phyloP scores from a whole-genome alignment of 2,329 filamentous ascomycete genomes.

The Rutstroemia sp. region DNA sequence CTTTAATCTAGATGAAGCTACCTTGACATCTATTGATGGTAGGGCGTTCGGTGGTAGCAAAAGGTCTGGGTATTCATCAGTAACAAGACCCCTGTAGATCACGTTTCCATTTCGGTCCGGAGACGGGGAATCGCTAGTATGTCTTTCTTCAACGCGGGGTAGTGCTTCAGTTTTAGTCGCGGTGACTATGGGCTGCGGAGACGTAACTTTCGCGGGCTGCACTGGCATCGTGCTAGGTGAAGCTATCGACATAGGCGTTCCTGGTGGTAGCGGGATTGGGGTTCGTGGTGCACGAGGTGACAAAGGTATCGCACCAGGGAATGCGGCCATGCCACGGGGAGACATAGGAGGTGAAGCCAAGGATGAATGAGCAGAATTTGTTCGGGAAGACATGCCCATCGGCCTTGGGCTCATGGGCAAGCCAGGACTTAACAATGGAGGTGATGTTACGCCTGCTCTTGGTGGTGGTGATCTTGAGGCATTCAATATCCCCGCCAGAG shows the following conservation, averaged over 20 bases:
- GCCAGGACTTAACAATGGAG: conserved; percentile 50
- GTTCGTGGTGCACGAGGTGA: conserved; percentile 69
- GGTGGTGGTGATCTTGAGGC: conserved; percentile 16
- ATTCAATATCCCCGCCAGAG: conserved; percentile 45
- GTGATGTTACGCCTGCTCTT: conserved; percentile 26
- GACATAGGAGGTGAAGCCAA: conserved; percentile 62
- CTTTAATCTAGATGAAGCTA: conserved; percentile 90
- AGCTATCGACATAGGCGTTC: conserved; percentile 57
- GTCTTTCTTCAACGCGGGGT: conserved; percentile 1
- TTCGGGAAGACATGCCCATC: conserved; percentile 49
- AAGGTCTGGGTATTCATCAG: conserved; percentile 80
- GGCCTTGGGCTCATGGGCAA: conserved; percentile 55
- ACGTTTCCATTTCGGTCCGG: conserved; percentile 34
- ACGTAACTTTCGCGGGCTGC: conserved; percentile 31
- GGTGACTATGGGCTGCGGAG: conserved; percentile 36
- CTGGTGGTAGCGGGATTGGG: conserved; percentile 64
- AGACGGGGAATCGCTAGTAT: conserved; percentile 23
- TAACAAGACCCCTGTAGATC: conserved; percentile 71
- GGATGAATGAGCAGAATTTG: conserved; percentile 33
- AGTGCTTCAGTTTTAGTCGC: conserved; percentile 30
- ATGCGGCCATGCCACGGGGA: conserved; percentile 42
- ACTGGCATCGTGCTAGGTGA: conserved; percentile 33
- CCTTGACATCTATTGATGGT: conserved; percentile 75
- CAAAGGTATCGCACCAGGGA: conserved; percentile 46
- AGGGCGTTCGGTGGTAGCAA: conserved; percentile 83